phyloP scores from a whole-genome alignment of 23 red algal genomes.

The Chondrus crispus region DNA sequence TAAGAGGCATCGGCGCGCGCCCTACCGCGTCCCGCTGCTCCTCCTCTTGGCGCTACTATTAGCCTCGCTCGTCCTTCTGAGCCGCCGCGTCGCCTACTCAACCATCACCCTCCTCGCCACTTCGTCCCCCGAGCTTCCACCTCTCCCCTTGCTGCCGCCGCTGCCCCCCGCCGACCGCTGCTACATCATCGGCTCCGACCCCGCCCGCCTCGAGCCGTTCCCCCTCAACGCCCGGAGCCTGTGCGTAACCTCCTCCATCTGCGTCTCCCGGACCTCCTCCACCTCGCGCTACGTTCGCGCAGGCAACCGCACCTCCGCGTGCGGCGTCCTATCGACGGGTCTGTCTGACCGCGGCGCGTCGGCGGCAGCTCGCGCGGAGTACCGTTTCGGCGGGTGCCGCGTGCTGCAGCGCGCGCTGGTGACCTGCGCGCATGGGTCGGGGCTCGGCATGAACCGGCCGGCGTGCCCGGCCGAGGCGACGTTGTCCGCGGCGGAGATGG shows the following conservation, averaged over 20 bases:
- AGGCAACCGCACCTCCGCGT: not conserved
- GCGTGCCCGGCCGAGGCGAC: not conserved
- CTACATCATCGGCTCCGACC: not conserved
- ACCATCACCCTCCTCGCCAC: too few species aligned
- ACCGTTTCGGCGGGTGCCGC: not conserved
- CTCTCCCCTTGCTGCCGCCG: too few species aligned
- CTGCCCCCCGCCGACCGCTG: not conserved
- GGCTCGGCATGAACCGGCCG: not conserved
- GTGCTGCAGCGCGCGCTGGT: not conserved
- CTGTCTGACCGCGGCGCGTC: not conserved
- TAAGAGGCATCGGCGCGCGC: too few species aligned
- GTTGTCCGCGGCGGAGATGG: not conserved
- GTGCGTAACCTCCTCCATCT: not conserved
- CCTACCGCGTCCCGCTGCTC: too few species aligned
- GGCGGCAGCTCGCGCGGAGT: not conserved
- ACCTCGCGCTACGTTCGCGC: not conserved
- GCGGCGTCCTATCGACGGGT: not conserved
- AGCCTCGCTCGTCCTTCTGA: too few species aligned
- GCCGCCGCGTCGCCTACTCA: too few species aligned
- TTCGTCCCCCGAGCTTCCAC: too few species aligned
- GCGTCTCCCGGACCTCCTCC: not conserved
- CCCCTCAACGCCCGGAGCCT: not conserved
- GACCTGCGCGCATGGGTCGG: constrained; percentile 1
- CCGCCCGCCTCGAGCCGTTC: not conserved
- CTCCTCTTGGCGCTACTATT: too few species aligned